Percentiles rank a stretch among this genome's conserved stretches.
Evolutionary conservation across 176 grass and related monocot genomes (phyloP).

Genomic region (Guadua angustifolia): DNA sequence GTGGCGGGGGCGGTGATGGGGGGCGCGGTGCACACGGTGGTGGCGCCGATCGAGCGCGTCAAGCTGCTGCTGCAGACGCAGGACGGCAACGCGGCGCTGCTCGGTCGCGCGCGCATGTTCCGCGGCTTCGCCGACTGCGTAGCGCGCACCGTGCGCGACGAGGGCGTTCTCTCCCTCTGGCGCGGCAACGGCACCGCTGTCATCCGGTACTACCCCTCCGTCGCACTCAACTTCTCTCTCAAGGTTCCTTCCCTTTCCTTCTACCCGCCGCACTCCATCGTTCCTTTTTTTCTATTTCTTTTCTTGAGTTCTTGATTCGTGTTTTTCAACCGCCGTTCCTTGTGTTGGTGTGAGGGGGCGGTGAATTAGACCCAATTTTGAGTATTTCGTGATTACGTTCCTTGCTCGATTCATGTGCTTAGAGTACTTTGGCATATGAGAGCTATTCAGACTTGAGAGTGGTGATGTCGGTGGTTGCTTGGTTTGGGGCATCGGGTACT

Average conservation of each 20-base stretch:
- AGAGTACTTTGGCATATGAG: neutral
- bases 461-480: neutral
- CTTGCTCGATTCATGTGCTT: slow-evolving; percentile 11
- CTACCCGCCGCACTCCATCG: neutral
- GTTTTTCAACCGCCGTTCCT: slow-evolving; percentile 27
- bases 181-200: slow-evolving; percentile 92
- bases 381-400: neutral
- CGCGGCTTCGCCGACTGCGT: slow-evolving; percentile 88
- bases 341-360: neutral
- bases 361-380: slow-evolving; percentile 22
- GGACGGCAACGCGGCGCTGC: slow-evolving; percentile 93
- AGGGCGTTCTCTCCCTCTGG: slow-evolving; percentile 90
- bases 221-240: slow-evolving; percentile 99
- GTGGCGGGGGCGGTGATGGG: slow-evolving; percentile 93
- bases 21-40: slow-evolving; percentile 91
- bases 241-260: slow-evolving; percentile 61
- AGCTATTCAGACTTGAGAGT: neutral
- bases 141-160: slow-evolving; percentile 80
- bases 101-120: slow-evolving; percentile 66
- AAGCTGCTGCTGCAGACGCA: slow-evolving; percentile 99
- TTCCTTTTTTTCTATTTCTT: neutral
- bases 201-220: slow-evolving; percentile 97
- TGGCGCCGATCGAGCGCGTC: slow-evolving; percentile 95
- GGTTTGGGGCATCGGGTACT: slow-evolving; percentile 16
- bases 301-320: neutral